phyloP scores from a whole-genome alignment of 78 protist genomes.

The Cavenderia fasciculata region DNA sequence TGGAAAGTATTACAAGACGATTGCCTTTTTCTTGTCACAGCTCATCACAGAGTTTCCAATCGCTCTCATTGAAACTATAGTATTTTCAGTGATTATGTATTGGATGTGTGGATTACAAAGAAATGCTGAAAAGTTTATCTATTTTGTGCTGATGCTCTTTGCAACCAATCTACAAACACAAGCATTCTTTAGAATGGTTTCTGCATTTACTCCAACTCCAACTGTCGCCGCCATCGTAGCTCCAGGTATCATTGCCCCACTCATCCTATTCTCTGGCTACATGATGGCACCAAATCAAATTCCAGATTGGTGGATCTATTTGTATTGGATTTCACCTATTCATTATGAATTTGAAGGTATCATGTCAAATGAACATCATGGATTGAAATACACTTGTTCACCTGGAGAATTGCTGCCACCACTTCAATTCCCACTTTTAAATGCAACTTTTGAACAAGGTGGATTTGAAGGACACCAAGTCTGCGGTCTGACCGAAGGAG shows the following conservation, averaged over 20 bases:
- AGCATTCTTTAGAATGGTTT: constrained; percentile 59
- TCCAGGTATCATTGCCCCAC: constrained; percentile 61
- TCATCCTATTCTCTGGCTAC: constrained; percentile 63
- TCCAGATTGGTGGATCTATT: constrained; percentile 75
- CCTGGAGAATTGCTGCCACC: constrained; percentile 36
- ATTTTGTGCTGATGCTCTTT: constrained; percentile 31
- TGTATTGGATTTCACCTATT: constrained; percentile 79
- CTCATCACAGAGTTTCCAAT: constrained; percentile 58
- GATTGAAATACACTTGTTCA: not conserved
- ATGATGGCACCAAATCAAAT: constrained; percentile 22
- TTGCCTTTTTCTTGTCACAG: constrained; percentile 56
- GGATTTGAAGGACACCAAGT: not conserved
- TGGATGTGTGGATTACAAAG: constrained; percentile 78
- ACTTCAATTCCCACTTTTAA: not conserved
- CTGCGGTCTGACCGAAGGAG: constrained; percentile 17
- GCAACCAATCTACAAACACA: constrained; percentile 35
- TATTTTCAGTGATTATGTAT: constrained; percentile 44
- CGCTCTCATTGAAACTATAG: constrained; percentile 25
- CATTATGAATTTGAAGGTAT: constrained; percentile 78
- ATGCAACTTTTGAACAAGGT: no score
- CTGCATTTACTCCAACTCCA: constrained; percentile 43
- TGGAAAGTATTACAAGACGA: constrained; percentile 50
- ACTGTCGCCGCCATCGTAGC: constrained; percentile 51
- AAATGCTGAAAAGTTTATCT: constrained; percentile 63
- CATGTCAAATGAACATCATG: constrained; percentile 75